Evolutionary conservation across 352 stramenopile species (phyloP).

Genomic region (Blastocystis sp.): DNA sequence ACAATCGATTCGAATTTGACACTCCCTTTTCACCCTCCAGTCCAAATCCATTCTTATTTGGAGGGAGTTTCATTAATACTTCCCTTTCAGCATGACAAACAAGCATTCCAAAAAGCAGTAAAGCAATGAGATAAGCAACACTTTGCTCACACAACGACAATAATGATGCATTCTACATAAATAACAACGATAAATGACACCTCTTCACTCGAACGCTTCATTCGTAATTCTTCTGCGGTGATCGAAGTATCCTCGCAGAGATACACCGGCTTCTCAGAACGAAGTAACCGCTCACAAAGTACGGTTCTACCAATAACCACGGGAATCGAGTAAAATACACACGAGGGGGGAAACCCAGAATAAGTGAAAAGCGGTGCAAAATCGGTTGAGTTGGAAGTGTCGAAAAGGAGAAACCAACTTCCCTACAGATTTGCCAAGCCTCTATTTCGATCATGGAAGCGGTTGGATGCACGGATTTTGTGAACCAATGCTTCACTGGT

Average conservation of each 20-base stretch:
- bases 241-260: background rate
- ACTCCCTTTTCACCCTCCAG: background rate
- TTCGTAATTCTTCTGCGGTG: background rate
- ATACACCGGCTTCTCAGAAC: background rate
- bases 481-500: constrained; percentile 14
- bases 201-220: background rate
- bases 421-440: background rate
- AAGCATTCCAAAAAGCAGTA: background rate
- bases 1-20: background rate
- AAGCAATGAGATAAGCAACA: background rate
- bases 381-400: background rate
- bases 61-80: background rate
- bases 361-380: background rate
- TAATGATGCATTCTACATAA: constrained; percentile 6
- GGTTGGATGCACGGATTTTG: background rate
- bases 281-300: background rate
- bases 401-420: background rate
- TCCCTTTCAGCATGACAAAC: background rate
- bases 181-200: background rate
- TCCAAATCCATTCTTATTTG: background rate
- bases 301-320: background rate
- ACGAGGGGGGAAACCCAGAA: background rate
- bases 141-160: background rate
- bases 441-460: constrained; percentile 4
- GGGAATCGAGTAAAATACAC: background rate